These are phyloP conservation scores for Pleurozium schreberi DNA, from an alignment of 225 moss, liverwort and hornwort species.

Conservation along the genomic window DNA sequence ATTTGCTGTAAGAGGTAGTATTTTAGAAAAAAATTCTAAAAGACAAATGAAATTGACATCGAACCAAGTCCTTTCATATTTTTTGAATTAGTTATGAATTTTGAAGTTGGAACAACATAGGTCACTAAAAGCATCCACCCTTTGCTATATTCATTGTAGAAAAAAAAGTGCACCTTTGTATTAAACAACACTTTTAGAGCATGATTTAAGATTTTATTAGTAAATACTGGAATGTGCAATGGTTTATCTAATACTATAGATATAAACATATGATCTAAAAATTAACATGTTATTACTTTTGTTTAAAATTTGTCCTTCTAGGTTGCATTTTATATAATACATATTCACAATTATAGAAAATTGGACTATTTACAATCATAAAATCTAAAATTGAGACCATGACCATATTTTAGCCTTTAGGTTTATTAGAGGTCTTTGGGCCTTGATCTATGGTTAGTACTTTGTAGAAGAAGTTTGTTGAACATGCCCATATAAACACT, in stretches of 20 bases:
- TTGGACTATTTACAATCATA: rapidly evolving
- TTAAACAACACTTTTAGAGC: background rate
- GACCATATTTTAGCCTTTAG: background rate
- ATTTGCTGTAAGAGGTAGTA: background rate
- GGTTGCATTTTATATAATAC: background rate
- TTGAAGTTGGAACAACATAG: background rate
- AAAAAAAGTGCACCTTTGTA: background rate
- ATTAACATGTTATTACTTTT: background rate
- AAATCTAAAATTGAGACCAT: background rate
- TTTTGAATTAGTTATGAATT: background rate
- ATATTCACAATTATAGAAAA: background rate
- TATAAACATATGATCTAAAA: background rate
- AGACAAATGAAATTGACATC: background rate
- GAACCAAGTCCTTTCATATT: background rate
- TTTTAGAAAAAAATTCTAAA: rapidly evolving
- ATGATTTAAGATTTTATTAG: too few relatives aligned
- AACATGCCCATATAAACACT: background rate
- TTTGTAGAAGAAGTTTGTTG: rapidly evolving
- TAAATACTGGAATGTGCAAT: background rate
- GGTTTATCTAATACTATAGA: background rate
- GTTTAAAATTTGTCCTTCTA: background rate
- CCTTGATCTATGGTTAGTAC: rapidly evolving
- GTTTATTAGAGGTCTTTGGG: background rate
- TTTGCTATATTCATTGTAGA: background rate
- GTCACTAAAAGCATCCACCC: too few relatives aligned